Evolutionary conservation across 140 eudicot species (phyloP).

Genomic region (Artemisia princeps): DNA sequence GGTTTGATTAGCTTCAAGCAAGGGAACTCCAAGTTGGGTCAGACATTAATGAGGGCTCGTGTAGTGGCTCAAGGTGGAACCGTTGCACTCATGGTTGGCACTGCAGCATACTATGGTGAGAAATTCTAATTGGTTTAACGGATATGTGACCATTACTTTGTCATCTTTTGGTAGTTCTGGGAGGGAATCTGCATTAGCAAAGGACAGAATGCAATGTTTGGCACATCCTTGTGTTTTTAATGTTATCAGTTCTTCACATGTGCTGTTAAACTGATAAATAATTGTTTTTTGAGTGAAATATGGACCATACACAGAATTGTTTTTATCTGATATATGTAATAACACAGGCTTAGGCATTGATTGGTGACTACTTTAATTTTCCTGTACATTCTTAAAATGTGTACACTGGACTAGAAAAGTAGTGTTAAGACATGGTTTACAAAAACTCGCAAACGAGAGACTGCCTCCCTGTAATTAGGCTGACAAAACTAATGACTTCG

Average conservation of each 20-base stretch:
- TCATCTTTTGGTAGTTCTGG: background rate
- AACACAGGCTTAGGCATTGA: constrained; percentile 17
- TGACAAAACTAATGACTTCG: too few species aligned
- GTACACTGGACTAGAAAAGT: background rate
- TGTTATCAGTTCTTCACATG: constrained; percentile 19
- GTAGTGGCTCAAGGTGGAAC: constrained; percentile 96
- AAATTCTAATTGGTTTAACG: constrained; percentile 24
- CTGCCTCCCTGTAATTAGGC: background rate
- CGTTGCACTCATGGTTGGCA: constrained; percentile 94
- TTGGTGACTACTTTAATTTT: background rate
- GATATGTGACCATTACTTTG: background rate
- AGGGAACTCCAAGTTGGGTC: constrained; percentile 85
- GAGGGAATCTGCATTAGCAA: constrained; percentile 17
- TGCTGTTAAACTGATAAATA: constrained; percentile 16
- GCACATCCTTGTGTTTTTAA: constrained; percentile 19
- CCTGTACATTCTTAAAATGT: background rate
- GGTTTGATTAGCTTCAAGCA: constrained; percentile 78
- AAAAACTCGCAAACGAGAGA: background rate
- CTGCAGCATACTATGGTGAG: constrained; percentile 85
- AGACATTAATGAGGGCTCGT: constrained; percentile 90
- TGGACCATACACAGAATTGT: background rate
- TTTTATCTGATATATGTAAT: constrained; percentile 7
- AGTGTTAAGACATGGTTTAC: background rate
- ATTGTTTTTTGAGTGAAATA: constrained; percentile 11
- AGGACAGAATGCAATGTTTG: constrained; percentile 7